Percentiles rank a stretch among this genome's conserved stretches.
phyloP scores from a whole-genome alignment of 768 basidiomycete genomes.

The Hygrophorus pudorinus region DNA sequence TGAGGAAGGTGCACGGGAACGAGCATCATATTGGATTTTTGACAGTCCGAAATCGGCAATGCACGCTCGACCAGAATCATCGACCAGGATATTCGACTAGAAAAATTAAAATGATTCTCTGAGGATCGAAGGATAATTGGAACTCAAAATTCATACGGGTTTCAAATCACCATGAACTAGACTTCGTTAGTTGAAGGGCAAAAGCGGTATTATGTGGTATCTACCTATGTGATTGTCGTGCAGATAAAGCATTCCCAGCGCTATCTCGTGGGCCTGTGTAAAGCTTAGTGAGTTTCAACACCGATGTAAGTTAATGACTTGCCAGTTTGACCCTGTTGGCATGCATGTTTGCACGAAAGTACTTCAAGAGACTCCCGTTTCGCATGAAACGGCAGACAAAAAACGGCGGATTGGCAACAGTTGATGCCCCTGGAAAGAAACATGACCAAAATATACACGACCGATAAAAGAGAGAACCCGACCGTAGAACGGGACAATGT shows the following conservation, averaged over 20 bases:
- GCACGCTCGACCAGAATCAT: background rate
- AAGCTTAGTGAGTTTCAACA: background rate
- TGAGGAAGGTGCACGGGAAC: background rate
- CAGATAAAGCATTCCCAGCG: background rate
- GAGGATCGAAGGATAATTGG: no score
- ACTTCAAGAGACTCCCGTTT: background rate
- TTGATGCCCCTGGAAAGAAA: background rate
- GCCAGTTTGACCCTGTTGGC: background rate
- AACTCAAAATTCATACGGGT: background rate
- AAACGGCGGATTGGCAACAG: background rate
- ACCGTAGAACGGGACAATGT: background rate
- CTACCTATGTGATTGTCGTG: conserved; percentile 1
- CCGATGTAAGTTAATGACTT: background rate
- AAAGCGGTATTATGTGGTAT: background rate
- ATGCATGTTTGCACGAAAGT: background rate
- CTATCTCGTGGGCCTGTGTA: background rate
- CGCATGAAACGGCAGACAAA: background rate
- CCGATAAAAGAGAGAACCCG: background rate
- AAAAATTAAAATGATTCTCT: background rate
- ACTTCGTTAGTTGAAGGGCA: background rate
- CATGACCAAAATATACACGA: background rate
- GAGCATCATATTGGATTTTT: conserved; percentile 3
- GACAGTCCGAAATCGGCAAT: conserved; percentile 1
- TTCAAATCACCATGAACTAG: conserved; percentile 1
- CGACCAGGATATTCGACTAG: background rate